Conservation (phyloP, 495 filamentous ascomycete genomes). For the Hyaloscypha hepaticicola region DNA sequence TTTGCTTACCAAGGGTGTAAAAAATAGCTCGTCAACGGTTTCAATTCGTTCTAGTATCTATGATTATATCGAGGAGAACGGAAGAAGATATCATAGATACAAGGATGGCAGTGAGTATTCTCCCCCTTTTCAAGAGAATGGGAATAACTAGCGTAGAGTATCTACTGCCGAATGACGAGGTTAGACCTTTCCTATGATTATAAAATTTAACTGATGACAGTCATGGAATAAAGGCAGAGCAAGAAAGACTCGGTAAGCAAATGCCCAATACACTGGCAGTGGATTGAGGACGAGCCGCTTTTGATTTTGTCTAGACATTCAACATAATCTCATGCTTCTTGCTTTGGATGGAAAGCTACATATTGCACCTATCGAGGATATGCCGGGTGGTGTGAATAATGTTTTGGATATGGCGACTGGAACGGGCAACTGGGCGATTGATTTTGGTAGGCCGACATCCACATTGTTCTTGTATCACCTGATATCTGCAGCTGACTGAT, state of each 20-base stretch:
- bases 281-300: not conserved
- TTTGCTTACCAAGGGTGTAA: no score
- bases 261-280: slow-evolving; percentile 5
- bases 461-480: slow-evolving; percentile 31
- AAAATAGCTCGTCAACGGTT: not conserved
- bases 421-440: slow-evolving; percentile 20
- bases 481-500: not conserved
- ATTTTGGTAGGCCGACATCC: slow-evolving; percentile 27
- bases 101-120: slow-evolving; percentile 33
- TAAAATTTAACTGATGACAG: not conserved
- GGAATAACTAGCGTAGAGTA: slow-evolving; percentile 25
- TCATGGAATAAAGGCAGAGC: slow-evolving; percentile 30
- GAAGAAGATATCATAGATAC: slow-evolving; percentile 38
- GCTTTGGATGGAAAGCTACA: slow-evolving; percentile 43
- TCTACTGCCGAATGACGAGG: slow-evolving; percentile 39
- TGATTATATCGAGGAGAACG: slow-evolving; percentile 31
- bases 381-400: slow-evolving; percentile 2
- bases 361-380: slow-evolving; percentile 25
- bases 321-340: slow-evolving; percentile 45
- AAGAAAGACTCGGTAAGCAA: slow-evolving; percentile 44
- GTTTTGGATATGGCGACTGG: slow-evolving; percentile 17
- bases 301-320: slow-evolving; percentile 41
- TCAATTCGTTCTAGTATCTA: not conserved
- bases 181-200: not conserved
- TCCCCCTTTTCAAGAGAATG: not conserved